phyloP scores from a whole-genome alignment of 306 rosid genomes.

The Vigna unguiculata region DNA sequence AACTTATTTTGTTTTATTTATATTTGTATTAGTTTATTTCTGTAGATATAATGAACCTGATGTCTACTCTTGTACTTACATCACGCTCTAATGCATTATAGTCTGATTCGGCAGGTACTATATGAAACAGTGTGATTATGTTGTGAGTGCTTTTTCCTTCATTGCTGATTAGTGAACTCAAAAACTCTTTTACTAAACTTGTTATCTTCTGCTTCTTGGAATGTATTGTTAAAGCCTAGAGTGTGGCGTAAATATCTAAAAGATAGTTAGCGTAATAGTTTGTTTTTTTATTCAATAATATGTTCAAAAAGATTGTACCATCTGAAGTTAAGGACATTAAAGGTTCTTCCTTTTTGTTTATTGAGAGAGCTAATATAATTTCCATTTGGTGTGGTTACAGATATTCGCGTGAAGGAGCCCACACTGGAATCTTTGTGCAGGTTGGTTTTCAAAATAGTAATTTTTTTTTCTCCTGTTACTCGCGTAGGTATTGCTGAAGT shows the following conservation, averaged over 20 bases:
- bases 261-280: not conserved
- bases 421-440: slow-evolving; percentile 83
- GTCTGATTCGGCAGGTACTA: not conserved
- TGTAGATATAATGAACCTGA: not conserved
- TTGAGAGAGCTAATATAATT: slow-evolving; percentile 27
- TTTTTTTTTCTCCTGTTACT: not conserved
- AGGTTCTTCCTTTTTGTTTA: slow-evolving; percentile 28
- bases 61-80: not conserved
- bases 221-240: slow-evolving; percentile 10
- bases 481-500: too few species aligned
- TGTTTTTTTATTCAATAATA: not conserved
- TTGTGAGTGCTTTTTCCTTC: slow-evolving; percentile 2
- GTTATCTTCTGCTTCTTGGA: slow-evolving; percentile 15
- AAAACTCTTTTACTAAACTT: not conserved
- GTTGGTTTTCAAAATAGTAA: slow-evolving; percentile 51
- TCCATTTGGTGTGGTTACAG: slow-evolving; percentile 51
- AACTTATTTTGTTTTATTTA: too few species aligned
- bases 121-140: slow-evolving; percentile 2
- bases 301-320: slow-evolving; percentile 20
- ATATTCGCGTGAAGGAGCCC: slow-evolving; percentile 96
- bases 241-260: not conserved
- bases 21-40: too few species aligned
- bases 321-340: slow-evolving; percentile 15
- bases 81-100: not conserved
- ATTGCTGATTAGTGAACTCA: not conserved